A percentile compares a stretch with the other conserved stretches of the same genome.
Evolutionary conservation across 257 asterid genomes (phyloP).

Genomic region (Ajuga chamaepitys): DNA sequence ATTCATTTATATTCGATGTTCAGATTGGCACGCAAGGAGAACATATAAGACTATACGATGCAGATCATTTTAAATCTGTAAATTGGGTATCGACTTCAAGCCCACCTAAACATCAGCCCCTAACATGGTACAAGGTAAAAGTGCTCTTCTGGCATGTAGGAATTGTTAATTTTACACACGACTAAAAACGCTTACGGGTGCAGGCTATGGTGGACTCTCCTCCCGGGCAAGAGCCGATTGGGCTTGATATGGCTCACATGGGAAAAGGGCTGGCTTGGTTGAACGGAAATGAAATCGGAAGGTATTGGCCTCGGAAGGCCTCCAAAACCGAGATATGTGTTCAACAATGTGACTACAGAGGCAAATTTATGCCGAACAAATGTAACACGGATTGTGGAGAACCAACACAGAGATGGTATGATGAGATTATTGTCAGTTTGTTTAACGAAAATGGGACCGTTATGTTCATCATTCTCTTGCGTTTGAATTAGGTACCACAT

Average conservation of each 20-base stretch:
- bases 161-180: not conserved
- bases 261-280: conserved; percentile 95
- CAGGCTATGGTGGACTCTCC: conserved; percentile 79
- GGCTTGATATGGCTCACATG: conserved; percentile 86
- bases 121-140: conserved; percentile 95
- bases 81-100: conserved; percentile 57
- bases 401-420: conserved; percentile 91
- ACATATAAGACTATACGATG: conserved; percentile 43
- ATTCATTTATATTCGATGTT: too few species aligned
- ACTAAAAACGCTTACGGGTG: conserved; percentile 2
- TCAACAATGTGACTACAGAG: conserved; percentile 66
- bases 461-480: not conserved
- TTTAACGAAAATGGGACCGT: not conserved
- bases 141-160: too few species aligned
- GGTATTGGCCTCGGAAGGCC: conserved; percentile 85
- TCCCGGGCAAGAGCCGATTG: conserved; percentile 74
- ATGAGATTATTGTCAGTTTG: not conserved
- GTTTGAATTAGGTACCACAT: conserved; percentile 60
- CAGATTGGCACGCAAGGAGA: conserved; percentile 85
- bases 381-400: conserved; percentile 83
- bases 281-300: conserved; percentile 84
- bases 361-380: conserved; percentile 76
- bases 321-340: conserved; percentile 58
- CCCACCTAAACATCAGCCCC: conserved; percentile 78
- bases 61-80: conserved; percentile 31